Percentiles rank a stretch among this genome's conserved stretches.
These are phyloP conservation scores for Euphorbia peplus DNA, from an alignment of 345 rosid genomes.

Conservation along the genomic window DNA sequence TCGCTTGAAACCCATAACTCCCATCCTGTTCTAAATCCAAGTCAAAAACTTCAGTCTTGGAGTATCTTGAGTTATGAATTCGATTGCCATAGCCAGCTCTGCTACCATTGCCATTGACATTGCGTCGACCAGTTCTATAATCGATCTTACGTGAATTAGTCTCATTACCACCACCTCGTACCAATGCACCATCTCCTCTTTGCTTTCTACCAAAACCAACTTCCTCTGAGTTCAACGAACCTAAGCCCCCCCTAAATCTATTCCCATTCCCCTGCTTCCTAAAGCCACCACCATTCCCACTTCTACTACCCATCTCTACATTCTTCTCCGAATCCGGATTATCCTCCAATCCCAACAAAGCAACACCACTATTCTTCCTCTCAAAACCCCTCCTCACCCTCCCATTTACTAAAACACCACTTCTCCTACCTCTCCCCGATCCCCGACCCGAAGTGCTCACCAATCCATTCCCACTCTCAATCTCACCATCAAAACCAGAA, in stretches of 20 bases:
- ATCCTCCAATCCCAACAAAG: conserved; percentile 1
- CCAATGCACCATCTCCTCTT: conserved; percentile 4
- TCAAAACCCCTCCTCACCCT: background rate
- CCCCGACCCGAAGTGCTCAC: background rate
- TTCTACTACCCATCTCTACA: background rate
- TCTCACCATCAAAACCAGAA: conserved; percentile 7
- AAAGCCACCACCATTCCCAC: conserved; percentile 1
- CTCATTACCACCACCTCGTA: background rate
- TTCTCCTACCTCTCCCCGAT: background rate
- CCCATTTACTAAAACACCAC: background rate
- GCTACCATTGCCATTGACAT: background rate
- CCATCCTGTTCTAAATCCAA: conserved; percentile 43
- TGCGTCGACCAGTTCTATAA: background rate
- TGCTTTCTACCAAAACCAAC: conserved; percentile 20
- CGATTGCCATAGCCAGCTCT: background rate
- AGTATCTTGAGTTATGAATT: background rate
- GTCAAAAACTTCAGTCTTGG: conserved; percentile 25
- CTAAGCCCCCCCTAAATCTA: background rate
- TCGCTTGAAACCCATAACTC: conserved; percentile 28
- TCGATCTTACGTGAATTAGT: background rate
- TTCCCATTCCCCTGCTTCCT: conserved; percentile 7
- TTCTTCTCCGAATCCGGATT: conserved; percentile 1
- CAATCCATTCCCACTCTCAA: background rate
- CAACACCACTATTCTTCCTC: background rate
- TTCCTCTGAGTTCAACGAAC: conserved; percentile 4